Evolutionary conservation across 768 basidiomycete species (phyloP).

Genomic region (Coprinopsis sp.): DNA sequence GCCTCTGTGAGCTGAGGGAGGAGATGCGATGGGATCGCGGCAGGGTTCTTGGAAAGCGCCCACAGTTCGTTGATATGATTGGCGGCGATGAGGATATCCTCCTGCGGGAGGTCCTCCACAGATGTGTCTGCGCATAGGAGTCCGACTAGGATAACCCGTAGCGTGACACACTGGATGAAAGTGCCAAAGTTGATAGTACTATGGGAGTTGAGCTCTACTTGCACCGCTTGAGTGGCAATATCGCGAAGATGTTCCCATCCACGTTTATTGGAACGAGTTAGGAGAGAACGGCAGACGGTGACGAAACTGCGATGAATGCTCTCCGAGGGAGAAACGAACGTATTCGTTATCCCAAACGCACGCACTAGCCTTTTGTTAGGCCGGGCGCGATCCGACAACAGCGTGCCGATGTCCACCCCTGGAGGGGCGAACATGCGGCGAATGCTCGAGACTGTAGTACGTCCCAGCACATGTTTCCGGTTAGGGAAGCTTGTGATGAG

Average conservation of each 20-base stretch:
- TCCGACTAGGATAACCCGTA: conserved; percentile 36
- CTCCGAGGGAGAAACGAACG: conserved; percentile 42
- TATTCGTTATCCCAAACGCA: conserved; percentile 39
- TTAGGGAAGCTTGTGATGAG: background rate
- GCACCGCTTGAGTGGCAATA: conserved; percentile 26
- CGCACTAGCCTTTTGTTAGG: conserved; percentile 31
- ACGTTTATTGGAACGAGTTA: conserved; percentile 20
- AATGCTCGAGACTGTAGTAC: conserved; percentile 9
- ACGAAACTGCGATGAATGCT: conserved; percentile 33
- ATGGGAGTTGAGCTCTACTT: conserved; percentile 22
- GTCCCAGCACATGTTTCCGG: background rate
- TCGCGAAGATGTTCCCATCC: conserved; percentile 32
- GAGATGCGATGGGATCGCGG: conserved; percentile 24
- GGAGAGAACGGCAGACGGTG: conserved; percentile 21
- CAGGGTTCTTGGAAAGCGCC: conserved; percentile 37
- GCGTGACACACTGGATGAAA: too few relatives aligned
- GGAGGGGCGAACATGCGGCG: conserved; percentile 13
- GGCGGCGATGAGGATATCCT: conserved; percentile 34
- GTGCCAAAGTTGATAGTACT: too few relatives aligned
- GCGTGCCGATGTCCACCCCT: conserved; percentile 6
- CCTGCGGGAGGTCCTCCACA: conserved; percentile 22
- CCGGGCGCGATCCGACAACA: conserved; percentile 27
- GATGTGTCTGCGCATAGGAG: conserved; percentile 33
- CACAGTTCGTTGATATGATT: conserved; percentile 42
- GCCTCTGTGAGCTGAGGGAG: conserved; percentile 30